A percentile compares a stretch with the other conserved stretches of the same genome.
phyloP scores from a whole-genome alignment of 768 basidiomycete species.

The Xerocomus brunneocitrinus region DNA sequence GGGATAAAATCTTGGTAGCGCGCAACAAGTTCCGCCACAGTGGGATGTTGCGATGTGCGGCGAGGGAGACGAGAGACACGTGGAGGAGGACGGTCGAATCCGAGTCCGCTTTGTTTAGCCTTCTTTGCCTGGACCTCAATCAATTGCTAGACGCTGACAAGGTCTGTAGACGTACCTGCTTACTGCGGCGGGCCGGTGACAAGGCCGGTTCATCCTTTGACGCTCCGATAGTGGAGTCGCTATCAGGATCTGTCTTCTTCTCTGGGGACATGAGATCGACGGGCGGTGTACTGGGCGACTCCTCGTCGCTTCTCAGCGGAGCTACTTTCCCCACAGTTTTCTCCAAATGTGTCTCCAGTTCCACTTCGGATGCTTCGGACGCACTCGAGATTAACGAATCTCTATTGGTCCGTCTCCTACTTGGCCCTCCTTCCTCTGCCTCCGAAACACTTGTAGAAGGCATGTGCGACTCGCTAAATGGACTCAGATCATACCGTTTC shows the following conservation, averaged over 20 bases:
- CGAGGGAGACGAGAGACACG: constrained; percentile 61
- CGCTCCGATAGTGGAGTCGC: constrained; percentile 82
- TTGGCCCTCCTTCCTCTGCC: constrained; percentile 54
- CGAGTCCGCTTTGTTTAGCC: constrained; percentile 23
- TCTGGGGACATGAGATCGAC: constrained; percentile 9
- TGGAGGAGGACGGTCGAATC: constrained; percentile 21
- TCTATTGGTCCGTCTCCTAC: constrained; percentile 45
- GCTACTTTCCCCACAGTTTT: constrained; percentile 18
- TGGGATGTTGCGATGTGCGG: constrained; percentile 50
- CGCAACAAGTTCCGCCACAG: constrained; percentile 81
- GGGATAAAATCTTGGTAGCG: constrained; percentile 78
- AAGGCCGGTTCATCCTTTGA: constrained; percentile 24
- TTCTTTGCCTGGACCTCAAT: constrained; percentile 17
- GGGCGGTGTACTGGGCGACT: constrained; percentile 7
- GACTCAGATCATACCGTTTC: constrained; percentile 48
- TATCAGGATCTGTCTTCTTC: constrained; percentile 62
- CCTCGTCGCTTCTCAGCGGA: constrained; percentile 15
- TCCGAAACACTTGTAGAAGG: constrained; percentile 70
- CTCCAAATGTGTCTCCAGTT: constrained; percentile 34
- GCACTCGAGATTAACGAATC: constrained; percentile 65
- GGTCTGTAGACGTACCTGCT: constrained; percentile 26
- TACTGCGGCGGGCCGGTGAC: constrained; percentile 12
- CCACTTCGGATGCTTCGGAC: constrained; percentile 67
- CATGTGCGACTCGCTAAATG: constrained; percentile 50
- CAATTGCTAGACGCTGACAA: not conserved